Base-by-base conservation (phyloP, 805 yeast genomes). In the Komagataella pseudopastoris region DNA sequence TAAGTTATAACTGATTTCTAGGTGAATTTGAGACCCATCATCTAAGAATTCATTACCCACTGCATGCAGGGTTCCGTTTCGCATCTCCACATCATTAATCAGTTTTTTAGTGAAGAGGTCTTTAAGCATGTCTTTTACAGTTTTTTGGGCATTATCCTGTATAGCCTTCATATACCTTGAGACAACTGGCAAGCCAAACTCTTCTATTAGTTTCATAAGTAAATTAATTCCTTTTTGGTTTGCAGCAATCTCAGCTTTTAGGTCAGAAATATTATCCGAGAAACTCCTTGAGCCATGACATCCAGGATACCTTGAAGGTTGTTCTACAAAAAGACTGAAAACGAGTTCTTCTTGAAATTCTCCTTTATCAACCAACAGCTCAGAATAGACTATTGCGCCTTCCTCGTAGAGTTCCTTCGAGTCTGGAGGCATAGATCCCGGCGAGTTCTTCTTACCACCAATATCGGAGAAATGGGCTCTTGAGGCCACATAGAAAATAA, bases 391-490 rank as follows among this genome's bases (percentile, higher is more conserved):
- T 2, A 87, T 79, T 2, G 96, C 96, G 47, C 97, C 98, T 67
- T 90, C 97, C 61, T 90, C 90, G 72, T 80, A 84, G 45, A 91
- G 68, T 53, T 81, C 81, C 59, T 82, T 87, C 2, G 96, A 88
- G 61, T 85, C 81, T 7, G 96, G 96, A 14, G 97, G 96, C 89
- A 90, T 88, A 0, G 95, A 85, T 1, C 97, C 97, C 0, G 97
- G 96, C 6, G 47, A 20, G 22, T 12, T 22, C 43, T 88, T 68
- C 53, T 84, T 78, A 12, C 96, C 95, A 16, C 98, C 97, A 60
- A 91, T 90, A 65, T 90, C 98, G 5, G 96, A 90, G 67, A 91
- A 98, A 67, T 90, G 98, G 2, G 96, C 97, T 56, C 98, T 74
- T 0, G 96, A 83, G 0, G 97, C 98, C 12, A 88, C 89, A 72